Base-by-base conservation (phyloP, 495 filamentous ascomycete genomes). In the Recurvomyces mirabilis region DNA sequence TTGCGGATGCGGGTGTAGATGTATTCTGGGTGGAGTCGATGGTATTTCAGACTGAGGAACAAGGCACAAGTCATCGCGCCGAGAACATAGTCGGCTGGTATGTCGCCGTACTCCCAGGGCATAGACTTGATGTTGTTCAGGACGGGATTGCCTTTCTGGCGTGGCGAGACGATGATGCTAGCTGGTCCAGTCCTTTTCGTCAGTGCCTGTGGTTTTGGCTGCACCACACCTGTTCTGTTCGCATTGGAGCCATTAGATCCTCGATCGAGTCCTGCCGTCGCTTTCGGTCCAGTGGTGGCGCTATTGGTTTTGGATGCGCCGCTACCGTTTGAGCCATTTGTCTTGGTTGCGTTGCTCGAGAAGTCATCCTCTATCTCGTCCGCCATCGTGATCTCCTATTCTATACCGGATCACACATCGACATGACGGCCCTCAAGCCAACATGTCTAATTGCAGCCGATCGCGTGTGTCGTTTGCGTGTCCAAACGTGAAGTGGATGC, bases 101-200 rank as follows among this genome's bases (percentile, higher is more conserved):
- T 94, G 59, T 95, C 87, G 30, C 83, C 83, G 59, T 94, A 99
- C 63, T 96, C 91, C 91, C 91, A 99, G 1, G 87, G 75, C n/a
- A 93, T 63, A 3, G 81, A 76, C 38, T 78, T 77, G 40, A 99
- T 71, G 58, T 81, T 72, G 45, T 82, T 81, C 35, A 99, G 67
- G 40, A 94, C 82, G 0, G 93, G 93, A 59, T 99, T 99, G 33
- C 93, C 91, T 61, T 94, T 94, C 59, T 98, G 88, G 48, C 81
- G 71, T 12, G 75, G 69, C 4, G 87, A 93, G 20, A 95, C 88
- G 23, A 93, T 70, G 41, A 95, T 87, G 12, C 83, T 75, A 14
- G 80, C 85, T 2, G 84, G 78, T 0, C 73, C 76, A 21, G 78
- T 68, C 41, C 79, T 77, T 31, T 61, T 68, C 4, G 84, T 70